These are phyloP conservation scores for Trichoderma harzianum DNA, from an alignment of 2,329 filamentous ascomycete species.

Conservation along the genomic window DNA sequence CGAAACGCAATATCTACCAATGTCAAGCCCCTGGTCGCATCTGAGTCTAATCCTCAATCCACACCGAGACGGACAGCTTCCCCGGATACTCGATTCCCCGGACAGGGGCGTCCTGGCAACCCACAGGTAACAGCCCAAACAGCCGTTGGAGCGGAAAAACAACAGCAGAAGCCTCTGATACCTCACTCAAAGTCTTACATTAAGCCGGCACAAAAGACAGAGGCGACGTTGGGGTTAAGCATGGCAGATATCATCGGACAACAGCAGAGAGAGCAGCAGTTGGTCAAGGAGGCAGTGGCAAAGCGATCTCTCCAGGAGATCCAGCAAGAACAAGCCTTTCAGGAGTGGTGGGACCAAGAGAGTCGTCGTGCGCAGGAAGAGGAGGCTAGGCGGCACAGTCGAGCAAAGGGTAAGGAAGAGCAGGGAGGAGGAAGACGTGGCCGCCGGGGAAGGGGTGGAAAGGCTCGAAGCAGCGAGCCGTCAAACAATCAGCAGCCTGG, in stretches of 20 bases:
- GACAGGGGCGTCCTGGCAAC: conserved; percentile 46
- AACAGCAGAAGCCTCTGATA: conserved; percentile 42
- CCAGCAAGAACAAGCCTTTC: conserved; percentile 93
- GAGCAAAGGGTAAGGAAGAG: conserved; percentile 40
- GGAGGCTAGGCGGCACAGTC: conserved; percentile 43
- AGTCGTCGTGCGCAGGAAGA: conserved; percentile 67
- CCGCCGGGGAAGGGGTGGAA: conserved; percentile 29
- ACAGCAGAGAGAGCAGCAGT: conserved; percentile 79
- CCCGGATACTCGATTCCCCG: conserved; percentile 60
- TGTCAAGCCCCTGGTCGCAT: conserved; percentile 43
- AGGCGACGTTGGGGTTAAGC: conserved; percentile 65
- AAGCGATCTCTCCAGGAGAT: conserved; percentile 92
- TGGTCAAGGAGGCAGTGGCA: conserved; percentile 76
- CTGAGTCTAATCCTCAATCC: conserved; percentile 39
- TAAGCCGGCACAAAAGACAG: conserved; percentile 54
- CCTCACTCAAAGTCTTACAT: conserved; percentile 63
- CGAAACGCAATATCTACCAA: conserved; percentile 30
- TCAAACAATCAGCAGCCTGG: conserved; percentile 21
- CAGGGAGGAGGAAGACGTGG: conserved; percentile 29
- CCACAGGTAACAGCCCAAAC: conserved; percentile 26
- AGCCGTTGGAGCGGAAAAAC: conserved; percentile 28
- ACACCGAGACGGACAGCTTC: conserved; percentile 52
- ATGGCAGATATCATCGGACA: conserved; percentile 87
- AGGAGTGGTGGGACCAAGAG: conserved; percentile 94
- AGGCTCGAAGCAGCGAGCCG: conserved; percentile 23